These are phyloP conservation scores for Entomortierella parvispora DNA, from an alignment of 192 early-diverging fungal genomes.

Conservation along the genomic window DNA sequence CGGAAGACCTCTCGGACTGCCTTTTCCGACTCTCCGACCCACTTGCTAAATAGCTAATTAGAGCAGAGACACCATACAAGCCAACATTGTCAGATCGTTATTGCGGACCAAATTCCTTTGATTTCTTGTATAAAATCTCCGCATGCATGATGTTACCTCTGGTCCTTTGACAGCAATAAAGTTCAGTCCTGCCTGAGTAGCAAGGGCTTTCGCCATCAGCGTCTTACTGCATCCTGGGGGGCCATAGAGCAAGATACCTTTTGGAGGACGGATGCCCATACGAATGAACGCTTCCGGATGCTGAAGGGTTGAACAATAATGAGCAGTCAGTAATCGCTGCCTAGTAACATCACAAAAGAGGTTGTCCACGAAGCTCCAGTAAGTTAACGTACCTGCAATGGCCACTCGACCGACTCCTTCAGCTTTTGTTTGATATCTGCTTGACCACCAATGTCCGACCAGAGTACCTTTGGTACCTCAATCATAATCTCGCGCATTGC, in stretches of 20 bases:
- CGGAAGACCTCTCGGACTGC: conserved; percentile 94
- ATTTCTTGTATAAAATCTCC: no score
- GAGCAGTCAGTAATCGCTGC: background rate
- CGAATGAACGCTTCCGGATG: conserved; percentile 91
- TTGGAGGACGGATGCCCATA: conserved; percentile 94
- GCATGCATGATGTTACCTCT: no score
- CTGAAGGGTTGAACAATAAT: conserved; percentile 21
- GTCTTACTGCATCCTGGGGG: conserved; percentile 99
- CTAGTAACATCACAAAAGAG: background rate
- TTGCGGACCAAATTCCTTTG: no score
- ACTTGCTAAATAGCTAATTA: conserved; percentile 92
- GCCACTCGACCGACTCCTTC: conserved; percentile 98
- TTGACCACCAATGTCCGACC: conserved; percentile 97
- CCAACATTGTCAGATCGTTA: no score
- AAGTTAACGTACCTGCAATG: conserved; percentile 72
- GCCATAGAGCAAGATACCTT: conserved; percentile 97
- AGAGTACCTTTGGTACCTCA: conserved; percentile 93
- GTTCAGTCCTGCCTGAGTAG: conserved; percentile 95
- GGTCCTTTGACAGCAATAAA: conserved; percentile 99
- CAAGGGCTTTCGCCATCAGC: conserved; percentile 96
- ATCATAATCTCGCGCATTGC: conserved; percentile 90
- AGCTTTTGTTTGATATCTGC: conserved; percentile 89
- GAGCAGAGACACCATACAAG: no score
- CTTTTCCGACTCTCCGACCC: conserved; percentile 99
- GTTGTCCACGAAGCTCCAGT: background rate